Conservation (phyloP, 164 flowering plant species). For the Stephania yunnanensis region DNA sequence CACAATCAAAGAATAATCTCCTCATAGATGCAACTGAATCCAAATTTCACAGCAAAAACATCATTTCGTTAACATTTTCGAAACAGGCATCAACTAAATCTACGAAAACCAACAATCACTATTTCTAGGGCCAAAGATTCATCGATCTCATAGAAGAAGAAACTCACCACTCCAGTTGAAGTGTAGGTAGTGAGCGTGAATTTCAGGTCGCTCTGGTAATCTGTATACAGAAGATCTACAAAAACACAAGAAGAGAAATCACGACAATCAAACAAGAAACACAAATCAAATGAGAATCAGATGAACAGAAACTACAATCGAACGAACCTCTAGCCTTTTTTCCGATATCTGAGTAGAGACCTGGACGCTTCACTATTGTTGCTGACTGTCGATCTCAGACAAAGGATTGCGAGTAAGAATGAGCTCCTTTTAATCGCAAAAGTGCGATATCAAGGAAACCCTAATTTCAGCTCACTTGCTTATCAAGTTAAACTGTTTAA, state of each 20-base stretch:
- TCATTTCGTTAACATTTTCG: background rate
- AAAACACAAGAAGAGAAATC: background rate
- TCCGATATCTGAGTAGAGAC: constrained; percentile 36
- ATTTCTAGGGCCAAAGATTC: background rate
- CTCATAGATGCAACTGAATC: background rate
- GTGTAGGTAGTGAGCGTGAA: constrained; percentile 56
- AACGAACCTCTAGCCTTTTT: constrained; percentile 36
- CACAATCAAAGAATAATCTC: background rate
- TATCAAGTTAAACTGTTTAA: background rate
- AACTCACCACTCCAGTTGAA: constrained; percentile 58
- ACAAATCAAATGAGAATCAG: background rate
- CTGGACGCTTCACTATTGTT: constrained; percentile 31
- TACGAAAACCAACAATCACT: background rate
- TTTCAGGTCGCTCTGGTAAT: constrained; percentile 63
- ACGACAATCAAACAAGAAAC: background rate
- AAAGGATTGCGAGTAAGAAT: background rate
- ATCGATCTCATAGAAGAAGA: background rate
- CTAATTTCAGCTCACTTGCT: background rate
- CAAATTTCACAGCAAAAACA: background rate
- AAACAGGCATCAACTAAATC: background rate
- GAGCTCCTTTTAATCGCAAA: background rate
- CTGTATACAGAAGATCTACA: constrained; percentile 38
- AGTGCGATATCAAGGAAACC: background rate
- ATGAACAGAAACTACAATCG: background rate
- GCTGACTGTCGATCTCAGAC: background rate